Base-by-base conservation (phyloP, 805 yeast genomes). In the Saturnispora serradocipensis region DNA sequence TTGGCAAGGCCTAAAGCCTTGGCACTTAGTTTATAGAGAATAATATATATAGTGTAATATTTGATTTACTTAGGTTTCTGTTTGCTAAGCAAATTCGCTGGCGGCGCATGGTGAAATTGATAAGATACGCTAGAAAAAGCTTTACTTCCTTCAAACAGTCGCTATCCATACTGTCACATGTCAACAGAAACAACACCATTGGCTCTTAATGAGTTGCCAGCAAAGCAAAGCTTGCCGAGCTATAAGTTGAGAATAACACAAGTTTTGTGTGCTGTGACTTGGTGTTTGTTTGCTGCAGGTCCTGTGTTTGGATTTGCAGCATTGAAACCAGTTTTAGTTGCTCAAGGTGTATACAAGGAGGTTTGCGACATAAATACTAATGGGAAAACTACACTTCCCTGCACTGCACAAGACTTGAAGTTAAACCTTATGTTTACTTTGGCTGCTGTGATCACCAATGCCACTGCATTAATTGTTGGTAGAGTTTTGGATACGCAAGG, bases 291-390 rank as follows among this genome's bases (percentile, higher is more conserved):
- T 38, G 88, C 96, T 0, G 97, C 96, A 0, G 98, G 97, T 5
- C 88, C 95, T 1, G 82, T 90, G 13, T 90, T 90, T 73, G 98
- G 98, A 4, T 90, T 90, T 71, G 97, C 97, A 24, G 97, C 98
- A 3, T 71, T 90, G 50, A 91, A 91, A 63, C 95, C 95, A 5
- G 79, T 90, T 10, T 69, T 91, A 43, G 76, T 88, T 18, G 65
- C 73, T 9, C 90, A 91, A 62, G 89, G 91, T 3, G 84, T 90
- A 3, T 91, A 90, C 61, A 66, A 74, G 24, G 77, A 81, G 2
- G 62, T 71, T 7, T 90, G 97, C 63, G 63, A 71, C 3, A 61
- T 47, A 4, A 35, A 36, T 18, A 8, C 49, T 48, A n/a, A 15
- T 59, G 53, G 57, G 53, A 13, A 38, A n/a, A 2, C 22, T 11